Evolutionary conservation across 805 yeast genomes (phyloP).

Genomic region (Lipomyces japonicus): DNA sequence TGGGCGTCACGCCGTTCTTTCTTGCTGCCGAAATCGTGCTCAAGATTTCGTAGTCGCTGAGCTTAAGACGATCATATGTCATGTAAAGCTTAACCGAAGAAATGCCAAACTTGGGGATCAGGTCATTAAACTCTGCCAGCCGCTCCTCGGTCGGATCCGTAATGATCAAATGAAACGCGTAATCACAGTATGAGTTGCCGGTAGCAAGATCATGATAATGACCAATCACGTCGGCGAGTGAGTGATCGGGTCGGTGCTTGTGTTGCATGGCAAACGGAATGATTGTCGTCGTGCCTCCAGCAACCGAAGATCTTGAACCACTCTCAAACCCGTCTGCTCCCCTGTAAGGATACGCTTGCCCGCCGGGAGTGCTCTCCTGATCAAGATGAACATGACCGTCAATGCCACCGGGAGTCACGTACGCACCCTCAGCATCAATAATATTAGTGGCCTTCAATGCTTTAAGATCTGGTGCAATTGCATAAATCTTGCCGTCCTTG

Average conservation of each 20-base stretch:
- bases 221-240: conserved; percentile 34
- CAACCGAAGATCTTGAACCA: conserved; percentile 47
- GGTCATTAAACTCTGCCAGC: conserved; percentile 37
- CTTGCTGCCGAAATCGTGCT: conserved; percentile 43
- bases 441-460: conserved; percentile 27
- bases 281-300: conserved; percentile 53
- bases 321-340: conserved; percentile 45
- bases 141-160: conserved; percentile 39
- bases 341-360: conserved; percentile 23
- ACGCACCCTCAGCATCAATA: conserved; percentile 49
- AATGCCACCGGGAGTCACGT: conserved; percentile 52
- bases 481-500: conserved; percentile 41
- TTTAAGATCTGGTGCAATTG: conserved; percentile 36
- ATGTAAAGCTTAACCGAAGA: conserved; percentile 46
- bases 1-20: conserved; percentile 45
- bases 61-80: conserved; percentile 45
- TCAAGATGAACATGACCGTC: conserved; percentile 51
- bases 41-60: conserved; percentile 44
- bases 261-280: conserved; percentile 48
- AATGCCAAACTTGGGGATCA: conserved; percentile 41
- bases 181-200: conserved; percentile 44
- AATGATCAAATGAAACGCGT: conserved; percentile 48
- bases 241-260: conserved; percentile 36
- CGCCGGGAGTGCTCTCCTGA: conserved; percentile 43
- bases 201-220: conserved; percentile 38